Base-by-base conservation (phyloP, 2,329 filamentous ascomycete genomes). In the Alternaria arborescens region DNA sequence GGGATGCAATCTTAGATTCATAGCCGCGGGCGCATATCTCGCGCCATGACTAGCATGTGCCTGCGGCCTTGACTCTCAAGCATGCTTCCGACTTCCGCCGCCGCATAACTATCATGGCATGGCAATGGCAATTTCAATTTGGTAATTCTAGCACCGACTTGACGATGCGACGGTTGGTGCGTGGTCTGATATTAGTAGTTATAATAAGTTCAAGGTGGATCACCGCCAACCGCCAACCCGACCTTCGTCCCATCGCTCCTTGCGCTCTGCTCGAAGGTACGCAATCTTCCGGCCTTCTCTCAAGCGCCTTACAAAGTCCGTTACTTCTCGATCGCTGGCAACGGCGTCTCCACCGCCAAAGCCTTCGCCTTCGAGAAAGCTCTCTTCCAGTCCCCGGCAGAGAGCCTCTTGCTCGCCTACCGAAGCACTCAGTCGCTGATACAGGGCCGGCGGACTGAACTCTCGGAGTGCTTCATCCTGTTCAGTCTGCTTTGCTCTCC, bases 201-300 rank as follows among this genome's bases (percentile, higher is more conserved):
- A 22, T 50, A 36, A 38, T 41, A 41, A 22, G 7, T 26, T 26
- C 46, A 26, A 18, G 32, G 32, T 50, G 32, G 14, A 50, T 34
- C 32, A 63, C 60, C 94, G 87, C 95, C 95, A 98, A 1, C 95
- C 95, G 11, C 94, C 94, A 34, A 98, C 94, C 68, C 94, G 85
- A 24, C 94, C 93, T 80, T 98, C 94, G 77, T 98, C 95, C 95
- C 95, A 98, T 70, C 95, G 86, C 72, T 93, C 91, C 79, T 94
- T 97, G 67, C 92, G 87, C 82, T 98, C 95, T 73, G 90, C 88
- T 59, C 95, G 85, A 55, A 94, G 82, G 73, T 95, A 96, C 63
- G 90, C 89, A 58, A 91, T 82, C 69, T 91, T 91, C 75, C 89
- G 91, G 10, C 91, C 91, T 69, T 94, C 93, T 68, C 93, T 85